Percentiles rank a stretch among this genome's conserved stretches.
Evolutionary conservation across 164 flowering plant species (phyloP).

Genomic region (grape (Vitis vinifera)): ASM3070453v1 NC_081811.1:24973501-24974000

Average conservation of each 20-base stretch:
- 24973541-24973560: slow-evolving; percentile 43
- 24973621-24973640: slow-evolving; percentile 92
- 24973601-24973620: slow-evolving; percentile 94
- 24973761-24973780: slow-evolving; percentile 3
- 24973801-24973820: slow-evolving; percentile 14
- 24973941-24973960: no score
- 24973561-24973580: slow-evolving; percentile 66
- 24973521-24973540: slow-evolving; percentile 85
- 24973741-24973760: neutral
- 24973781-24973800: slow-evolving; percentile 7
- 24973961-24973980: no score
- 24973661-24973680: slow-evolving; percentile 24
- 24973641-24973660: slow-evolving; percentile 88
- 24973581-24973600: slow-evolving; percentile 79
- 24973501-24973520: slow-evolving; percentile 56
- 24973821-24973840: neutral
- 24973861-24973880: no score
- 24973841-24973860: no score
- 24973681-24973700: slow-evolving; percentile 4
- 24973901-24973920: no score
- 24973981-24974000: no score
- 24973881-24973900: no score
- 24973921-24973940: no score
- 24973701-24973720: neutral
- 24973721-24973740: no score